A percentile compares a stretch with the other conserved stretches of the same genome.
Evolutionary conservation across 257 asterid genomes (phyloP).

Genomic region (Haberlea rhodopensis): DNA sequence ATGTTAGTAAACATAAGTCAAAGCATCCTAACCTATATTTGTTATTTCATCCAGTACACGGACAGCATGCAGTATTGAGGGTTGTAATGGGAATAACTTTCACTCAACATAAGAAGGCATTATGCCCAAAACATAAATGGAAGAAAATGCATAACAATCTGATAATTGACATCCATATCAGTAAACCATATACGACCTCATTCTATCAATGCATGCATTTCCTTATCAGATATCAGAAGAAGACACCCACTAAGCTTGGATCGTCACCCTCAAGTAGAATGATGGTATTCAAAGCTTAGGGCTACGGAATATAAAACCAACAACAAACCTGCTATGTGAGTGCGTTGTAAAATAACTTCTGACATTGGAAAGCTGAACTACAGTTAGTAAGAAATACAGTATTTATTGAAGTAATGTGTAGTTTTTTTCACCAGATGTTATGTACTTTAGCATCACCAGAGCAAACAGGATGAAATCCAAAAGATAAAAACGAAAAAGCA

Average conservation of each 20-base stretch:
- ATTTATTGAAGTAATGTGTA: no score
- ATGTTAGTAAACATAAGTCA: not conserved
- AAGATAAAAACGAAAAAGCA: not conserved
- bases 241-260: not conserved
- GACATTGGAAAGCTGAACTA: not conserved
- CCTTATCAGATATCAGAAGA: no score
- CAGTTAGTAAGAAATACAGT: no score
- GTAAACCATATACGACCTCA: no score
- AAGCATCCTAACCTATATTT: not conserved
- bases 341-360: not conserved
- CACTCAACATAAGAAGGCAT: not conserved
- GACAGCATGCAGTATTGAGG: not conserved
- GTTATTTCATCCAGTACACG: not conserved
- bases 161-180: no score
- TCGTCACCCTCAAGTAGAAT: not conserved
- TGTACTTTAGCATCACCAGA: not conserved
- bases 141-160: no score
- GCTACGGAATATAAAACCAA: not conserved
- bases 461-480: not conserved
- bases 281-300: not conserved
- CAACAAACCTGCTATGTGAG: not conserved
- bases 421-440: not conserved
- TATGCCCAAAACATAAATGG: not conserved
- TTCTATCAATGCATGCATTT: no score
- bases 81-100: not conserved